Conservation (phyloP, 495 filamentous ascomycete species). For the Annulohypoxylon bovei region DNA sequence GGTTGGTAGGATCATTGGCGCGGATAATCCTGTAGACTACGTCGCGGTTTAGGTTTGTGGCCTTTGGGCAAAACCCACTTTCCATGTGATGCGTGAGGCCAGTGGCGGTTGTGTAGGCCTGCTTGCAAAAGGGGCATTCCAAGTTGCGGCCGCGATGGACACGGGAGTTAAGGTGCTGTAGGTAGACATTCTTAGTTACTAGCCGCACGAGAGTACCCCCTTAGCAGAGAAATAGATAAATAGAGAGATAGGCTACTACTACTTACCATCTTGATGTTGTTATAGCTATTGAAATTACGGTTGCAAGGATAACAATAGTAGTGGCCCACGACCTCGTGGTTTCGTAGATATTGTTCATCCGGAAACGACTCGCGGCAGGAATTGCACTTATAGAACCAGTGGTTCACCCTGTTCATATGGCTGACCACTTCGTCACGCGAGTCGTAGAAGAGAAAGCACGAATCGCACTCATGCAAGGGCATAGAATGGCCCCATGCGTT, state of each 20-base stretch:
- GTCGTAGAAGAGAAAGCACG: slow-evolving; percentile 35
- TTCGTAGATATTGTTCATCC: neutral
- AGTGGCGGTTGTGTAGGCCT: slow-evolving; percentile 32
- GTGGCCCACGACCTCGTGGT: slow-evolving; percentile 40
- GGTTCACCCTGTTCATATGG: slow-evolving; percentile 34
- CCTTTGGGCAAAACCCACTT: slow-evolving; percentile 31
- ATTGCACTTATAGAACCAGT: slow-evolving; percentile 33
- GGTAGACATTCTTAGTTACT: neutral
- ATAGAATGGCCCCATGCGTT: slow-evolving; percentile 20
- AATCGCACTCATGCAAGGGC: slow-evolving; percentile 38
- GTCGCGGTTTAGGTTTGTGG: slow-evolving; percentile 33
- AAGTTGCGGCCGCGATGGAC: slow-evolving; percentile 41
- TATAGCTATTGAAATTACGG: slow-evolving; percentile 36
- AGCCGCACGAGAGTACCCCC: neutral
- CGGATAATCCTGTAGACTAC: slow-evolving; percentile 30
- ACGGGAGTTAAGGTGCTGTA: slow-evolving; percentile 44
- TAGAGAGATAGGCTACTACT: neutral
- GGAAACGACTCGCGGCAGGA: slow-evolving; percentile 28
- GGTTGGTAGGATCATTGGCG: neutral
- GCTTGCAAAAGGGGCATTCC: slow-evolving; percentile 45
- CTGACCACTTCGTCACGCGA: slow-evolving; percentile 17
- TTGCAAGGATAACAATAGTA: slow-evolving; percentile 41
- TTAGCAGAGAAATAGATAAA: neutral
- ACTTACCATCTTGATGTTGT: slow-evolving; percentile 45
- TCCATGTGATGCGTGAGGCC: slow-evolving; percentile 49